Percentiles rank a stretch among this genome's conserved stretches.
Evolutionary conservation across 768 basidiomycete genomes (phyloP).

Genomic region (Phanerochaete carnosa): DNA sequence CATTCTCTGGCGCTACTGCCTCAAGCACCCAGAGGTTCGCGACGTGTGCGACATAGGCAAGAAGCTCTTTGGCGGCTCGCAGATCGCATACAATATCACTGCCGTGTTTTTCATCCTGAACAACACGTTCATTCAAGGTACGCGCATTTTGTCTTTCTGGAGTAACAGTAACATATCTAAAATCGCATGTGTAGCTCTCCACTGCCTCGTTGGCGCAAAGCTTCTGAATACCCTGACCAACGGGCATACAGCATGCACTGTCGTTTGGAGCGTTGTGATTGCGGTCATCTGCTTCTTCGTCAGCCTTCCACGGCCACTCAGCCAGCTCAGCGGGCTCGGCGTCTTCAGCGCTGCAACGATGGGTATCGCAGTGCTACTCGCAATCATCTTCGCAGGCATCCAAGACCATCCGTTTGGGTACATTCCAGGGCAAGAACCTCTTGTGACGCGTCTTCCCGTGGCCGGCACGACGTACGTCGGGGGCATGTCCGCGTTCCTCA

Average conservation of each 20-base stretch:
- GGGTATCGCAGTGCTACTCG: constrained; percentile 42
- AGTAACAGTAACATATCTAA: constrained; percentile 1
- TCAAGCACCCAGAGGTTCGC: constrained; percentile 45
- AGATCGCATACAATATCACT: constrained; percentile 46
- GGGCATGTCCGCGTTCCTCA: constrained; percentile 42
- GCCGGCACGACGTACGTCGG: constrained; percentile 37
- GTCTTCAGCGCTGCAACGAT: constrained; percentile 41
- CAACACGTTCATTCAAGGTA: constrained; percentile 53
- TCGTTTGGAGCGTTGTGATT: constrained; percentile 35
- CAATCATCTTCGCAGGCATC: constrained; percentile 39
- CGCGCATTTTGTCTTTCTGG: neutral
- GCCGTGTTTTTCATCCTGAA: constrained; percentile 52
- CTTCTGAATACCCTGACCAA: constrained; percentile 44
- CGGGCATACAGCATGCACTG: constrained; percentile 36
- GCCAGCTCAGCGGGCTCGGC: constrained; percentile 38
- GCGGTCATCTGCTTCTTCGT: constrained; percentile 39
- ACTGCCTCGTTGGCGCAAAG: constrained; percentile 43
- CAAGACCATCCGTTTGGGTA: constrained; percentile 42
- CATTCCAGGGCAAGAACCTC: constrained; percentile 31
- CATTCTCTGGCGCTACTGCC: constrained; percentile 44
- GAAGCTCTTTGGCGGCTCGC: constrained; percentile 43
- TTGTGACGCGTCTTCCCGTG: constrained; percentile 35
- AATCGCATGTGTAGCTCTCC: constrained; percentile 29
- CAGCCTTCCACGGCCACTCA: constrained; percentile 41
- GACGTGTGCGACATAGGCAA: constrained; percentile 52